Conservation (phyloP, 164 flowering plant genomes). For the Nelumbo lutea region DNA sequence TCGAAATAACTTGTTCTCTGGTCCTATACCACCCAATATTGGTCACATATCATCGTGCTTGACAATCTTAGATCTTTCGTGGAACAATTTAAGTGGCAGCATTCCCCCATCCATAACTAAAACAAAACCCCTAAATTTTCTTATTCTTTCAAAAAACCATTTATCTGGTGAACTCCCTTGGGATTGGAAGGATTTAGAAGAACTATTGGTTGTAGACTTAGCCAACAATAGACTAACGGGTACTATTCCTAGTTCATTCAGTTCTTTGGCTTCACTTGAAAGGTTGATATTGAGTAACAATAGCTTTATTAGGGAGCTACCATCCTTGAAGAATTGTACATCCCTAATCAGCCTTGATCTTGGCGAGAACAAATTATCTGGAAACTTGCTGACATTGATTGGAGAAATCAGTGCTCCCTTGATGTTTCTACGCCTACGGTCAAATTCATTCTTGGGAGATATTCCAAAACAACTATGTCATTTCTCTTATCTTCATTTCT, state of each 20-base stretch:
- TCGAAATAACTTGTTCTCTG: conserved; percentile 4
- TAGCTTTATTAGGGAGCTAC: conserved; percentile 4
- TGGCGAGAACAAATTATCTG: conserved; percentile 10
- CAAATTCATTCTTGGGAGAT: conserved; percentile 4
- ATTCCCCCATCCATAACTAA: conserved; percentile 2
- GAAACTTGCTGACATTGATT: conserved; percentile 17
- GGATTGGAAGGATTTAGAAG: background rate
- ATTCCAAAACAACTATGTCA: conserved; percentile 7
- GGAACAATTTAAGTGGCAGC: conserved; percentile 2
- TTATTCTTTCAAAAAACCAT: conserved; percentile 5
- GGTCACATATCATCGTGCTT: background rate
- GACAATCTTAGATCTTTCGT: background rate
- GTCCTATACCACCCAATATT: background rate
- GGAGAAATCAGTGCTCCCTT: conserved; percentile 10
- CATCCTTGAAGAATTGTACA: background rate
- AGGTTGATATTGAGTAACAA: conserved; percentile 10
- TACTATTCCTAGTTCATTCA: conserved; percentile 18
- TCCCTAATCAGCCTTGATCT: conserved; percentile 10
- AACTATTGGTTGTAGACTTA: conserved; percentile 4
- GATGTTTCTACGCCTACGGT: conserved; percentile 10
- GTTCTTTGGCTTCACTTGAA: conserved; percentile 2
- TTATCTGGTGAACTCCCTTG: conserved; percentile 9
- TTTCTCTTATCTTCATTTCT: conserved; percentile 16
- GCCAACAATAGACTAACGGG: conserved; percentile 18
- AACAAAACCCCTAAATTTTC: background rate